Conservation (phyloP, 805 yeast species). For the Candida orba region DNA sequence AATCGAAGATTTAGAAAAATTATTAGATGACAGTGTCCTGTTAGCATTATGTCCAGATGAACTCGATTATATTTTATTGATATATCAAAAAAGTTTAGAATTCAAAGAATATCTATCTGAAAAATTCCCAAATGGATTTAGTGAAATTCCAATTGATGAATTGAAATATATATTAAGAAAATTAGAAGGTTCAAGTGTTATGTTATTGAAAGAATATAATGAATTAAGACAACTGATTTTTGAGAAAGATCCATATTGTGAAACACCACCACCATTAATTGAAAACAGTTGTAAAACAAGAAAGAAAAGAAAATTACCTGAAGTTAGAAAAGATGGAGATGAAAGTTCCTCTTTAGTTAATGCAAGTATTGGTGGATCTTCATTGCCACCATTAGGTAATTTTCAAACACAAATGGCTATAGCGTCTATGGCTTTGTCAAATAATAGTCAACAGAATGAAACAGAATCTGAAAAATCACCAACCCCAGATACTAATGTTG, state of each 20-base stretch:
- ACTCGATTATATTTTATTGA: conserved; percentile 15
- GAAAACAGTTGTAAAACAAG: conserved; percentile 18
- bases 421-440: neutral
- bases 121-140: conserved; percentile 5
- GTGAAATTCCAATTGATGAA: conserved; percentile 16
- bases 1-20: conserved; percentile 25
- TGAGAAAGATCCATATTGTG: conserved; percentile 21
- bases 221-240: conserved; percentile 22
- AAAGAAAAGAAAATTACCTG: conserved; percentile 6
- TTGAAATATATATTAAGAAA: conserved; percentile 41
- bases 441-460: no score
- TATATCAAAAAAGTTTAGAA: conserved; percentile 13
- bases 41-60: conserved; percentile 31
- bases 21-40: conserved; percentile 23
- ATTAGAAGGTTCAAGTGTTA: conserved; percentile 36
- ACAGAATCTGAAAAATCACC: no score
- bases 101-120: conserved; percentile 18
- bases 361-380: no score
- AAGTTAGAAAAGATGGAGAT: neutral
- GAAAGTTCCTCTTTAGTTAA: neutral
- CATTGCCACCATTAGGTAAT: neutral
- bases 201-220: conserved; percentile 28
- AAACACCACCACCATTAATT: conserved; percentile 22
- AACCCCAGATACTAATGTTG: no score
- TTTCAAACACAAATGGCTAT: neutral